Evolutionary conservation across 768 basidiomycete genomes (phyloP).

Genomic region (Gloeostereum incarnatum): DNA sequence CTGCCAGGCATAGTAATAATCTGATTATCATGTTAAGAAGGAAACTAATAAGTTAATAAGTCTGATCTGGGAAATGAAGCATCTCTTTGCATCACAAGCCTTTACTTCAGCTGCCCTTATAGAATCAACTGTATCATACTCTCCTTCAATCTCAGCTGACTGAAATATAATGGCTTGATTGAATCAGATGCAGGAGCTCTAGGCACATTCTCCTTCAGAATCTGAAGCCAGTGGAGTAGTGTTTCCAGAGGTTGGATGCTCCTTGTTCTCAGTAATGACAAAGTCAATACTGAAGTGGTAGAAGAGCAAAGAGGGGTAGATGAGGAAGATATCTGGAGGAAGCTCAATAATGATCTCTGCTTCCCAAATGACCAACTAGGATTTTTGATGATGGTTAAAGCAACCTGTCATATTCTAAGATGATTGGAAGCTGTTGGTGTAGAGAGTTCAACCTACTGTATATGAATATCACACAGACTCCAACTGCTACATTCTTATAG

Average conservation of each 20-base stretch:
- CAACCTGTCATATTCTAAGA: constrained; percentile 1
- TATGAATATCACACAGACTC: constrained; percentile 17
- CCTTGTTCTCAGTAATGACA: background rate
- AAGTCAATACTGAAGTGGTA: constrained; percentile 23
- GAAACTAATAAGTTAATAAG: too few species aligned
- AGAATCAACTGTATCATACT: too few species aligned
- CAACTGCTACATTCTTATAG: constrained; percentile 17
- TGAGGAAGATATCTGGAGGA: constrained; percentile 18
- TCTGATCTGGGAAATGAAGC: too few species aligned
- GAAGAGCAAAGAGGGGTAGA: constrained; percentile 23
- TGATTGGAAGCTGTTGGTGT: too few species aligned
- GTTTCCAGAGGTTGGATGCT: background rate
- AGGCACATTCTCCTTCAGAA: too few species aligned
- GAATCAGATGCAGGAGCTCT: too few species aligned
- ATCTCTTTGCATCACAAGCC: too few species aligned
- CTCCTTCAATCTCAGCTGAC: too few species aligned
- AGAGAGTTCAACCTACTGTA: constrained; percentile 7
- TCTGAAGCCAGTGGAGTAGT: background rate
- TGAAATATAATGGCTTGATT: too few species aligned
- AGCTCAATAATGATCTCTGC: constrained; percentile 20
- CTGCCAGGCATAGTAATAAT: too few species aligned
- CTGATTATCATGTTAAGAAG: too few species aligned
- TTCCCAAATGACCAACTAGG: constrained; percentile 27
- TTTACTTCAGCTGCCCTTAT: too few species aligned
- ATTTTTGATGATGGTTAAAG: constrained; percentile 13